phyloP scores from a whole-genome alignment of 139 green algal genomes.

The Klebsormidium nitens region DNA sequence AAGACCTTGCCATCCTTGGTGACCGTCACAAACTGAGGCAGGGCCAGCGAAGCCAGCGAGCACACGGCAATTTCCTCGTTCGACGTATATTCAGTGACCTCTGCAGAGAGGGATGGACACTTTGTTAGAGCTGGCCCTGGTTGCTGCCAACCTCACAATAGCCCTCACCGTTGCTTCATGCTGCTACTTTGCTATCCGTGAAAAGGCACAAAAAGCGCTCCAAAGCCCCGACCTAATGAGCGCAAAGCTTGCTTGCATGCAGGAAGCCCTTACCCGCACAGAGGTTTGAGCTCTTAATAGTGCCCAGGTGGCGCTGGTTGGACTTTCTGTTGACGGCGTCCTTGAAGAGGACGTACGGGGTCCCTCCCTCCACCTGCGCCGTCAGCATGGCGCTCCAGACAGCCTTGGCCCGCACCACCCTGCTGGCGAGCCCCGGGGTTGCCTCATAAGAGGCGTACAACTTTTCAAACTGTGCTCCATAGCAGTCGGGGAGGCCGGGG shows the following conservation, averaged over 20 bases:
- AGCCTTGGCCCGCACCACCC: constrained; percentile 86
- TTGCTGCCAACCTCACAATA: too few relatives aligned
- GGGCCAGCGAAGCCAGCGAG: constrained; percentile 96
- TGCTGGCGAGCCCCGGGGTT: constrained; percentile 54
- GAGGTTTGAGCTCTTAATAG: constrained; percentile 97
- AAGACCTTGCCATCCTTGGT: constrained; percentile 59
- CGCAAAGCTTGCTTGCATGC: too few relatives aligned
- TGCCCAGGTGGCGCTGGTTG: constrained; percentile 89
- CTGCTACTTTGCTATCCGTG: too few relatives aligned
- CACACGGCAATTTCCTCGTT: constrained; percentile 96
- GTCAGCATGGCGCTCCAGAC: constrained; percentile 98
- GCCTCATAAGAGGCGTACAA: constrained; percentile 77
- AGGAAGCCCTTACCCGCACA: too few relatives aligned
- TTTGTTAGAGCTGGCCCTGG: too few relatives aligned
- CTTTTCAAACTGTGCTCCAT: constrained; percentile 85
- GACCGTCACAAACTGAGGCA: constrained; percentile 77
- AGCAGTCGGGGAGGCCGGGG: constrained; percentile 87
- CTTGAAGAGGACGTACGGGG: constrained; percentile 99
- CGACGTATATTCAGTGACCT: constrained; percentile 95
- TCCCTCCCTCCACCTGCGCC: constrained; percentile 91
- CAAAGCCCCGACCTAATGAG: too few relatives aligned
- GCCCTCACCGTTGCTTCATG: too few relatives aligned
- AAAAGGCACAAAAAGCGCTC: too few relatives aligned
- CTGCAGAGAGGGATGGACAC: too few relatives aligned
- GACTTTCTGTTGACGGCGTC: constrained; percentile 92